Base-by-base conservation (phyloP, 192 early-diverging fungal species). In the Haplosporangium gracile region DNA sequence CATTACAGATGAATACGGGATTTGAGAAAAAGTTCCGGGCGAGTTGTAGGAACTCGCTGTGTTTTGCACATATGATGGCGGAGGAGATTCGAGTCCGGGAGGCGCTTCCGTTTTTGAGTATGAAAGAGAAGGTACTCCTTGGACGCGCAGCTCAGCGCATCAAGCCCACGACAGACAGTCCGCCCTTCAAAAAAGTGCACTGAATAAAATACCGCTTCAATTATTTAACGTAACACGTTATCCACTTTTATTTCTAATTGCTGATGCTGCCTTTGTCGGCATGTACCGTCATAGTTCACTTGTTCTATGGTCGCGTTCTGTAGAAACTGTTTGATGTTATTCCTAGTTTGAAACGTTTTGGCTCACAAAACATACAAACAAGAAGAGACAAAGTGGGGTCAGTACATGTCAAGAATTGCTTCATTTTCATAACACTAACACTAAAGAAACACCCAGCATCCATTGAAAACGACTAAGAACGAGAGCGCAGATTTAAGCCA, bases 51-150 rank as follows among this genome's bases (percentile, higher is more conserved):
- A 77, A 20, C 36, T 29, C 34, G n/a, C 36, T 74, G 16, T 55
- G 29, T 8, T 74, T 74, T 74, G 73, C 73, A 22, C 73, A 53
- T 22, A 39, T 53, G 32, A 51, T 74, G 4, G 45, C 73, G 24
- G 73, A 74, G 16, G 73, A 74, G 24, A n/a, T 74, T 24, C 53
- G 73, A 39, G 32, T 55, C 18, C 51, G 73, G 8, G 36, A 22
- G 47, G 51, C 47, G 53, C 73, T 55, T 55, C 73, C 73, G 3
- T 47, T 39, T 51, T 34, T 55, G 10, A 65, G 60, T 32, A 65
- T 65, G 60, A 65, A 65, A 29, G 60, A 65, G 26, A 65, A 65
- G 60, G 32, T 65, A 32, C 15, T 65, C 60, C 60, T 65, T 65
- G 60, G 60, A 32, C 60, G 60, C 11, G 60, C 60, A 32, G 60